These are phyloP conservation scores for Trichoderma citrinoviride DNA, from an alignment of 2,329 filamentous ascomycete genomes.

Conservation along the genomic window DNA sequence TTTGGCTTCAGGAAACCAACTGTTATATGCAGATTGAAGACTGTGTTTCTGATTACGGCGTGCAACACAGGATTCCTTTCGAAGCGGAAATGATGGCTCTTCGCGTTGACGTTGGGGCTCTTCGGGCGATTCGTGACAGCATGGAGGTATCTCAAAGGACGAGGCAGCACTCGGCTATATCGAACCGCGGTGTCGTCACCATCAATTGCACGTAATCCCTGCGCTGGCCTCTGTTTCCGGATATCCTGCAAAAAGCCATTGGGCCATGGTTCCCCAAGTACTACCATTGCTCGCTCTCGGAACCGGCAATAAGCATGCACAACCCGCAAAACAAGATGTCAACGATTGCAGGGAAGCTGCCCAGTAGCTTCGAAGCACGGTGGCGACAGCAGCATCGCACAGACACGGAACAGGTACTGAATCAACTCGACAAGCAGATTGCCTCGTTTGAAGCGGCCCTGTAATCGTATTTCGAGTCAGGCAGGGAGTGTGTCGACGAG, in stretches of 20 bases:
- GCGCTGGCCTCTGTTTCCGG: neutral
- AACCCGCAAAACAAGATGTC: neutral
- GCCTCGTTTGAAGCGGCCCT: neutral
- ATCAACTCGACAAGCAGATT: slow-evolving; percentile 8
- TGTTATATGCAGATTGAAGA: slow-evolving; percentile 13
- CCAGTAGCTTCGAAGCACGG: neutral
- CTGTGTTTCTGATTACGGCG: slow-evolving; percentile 1
- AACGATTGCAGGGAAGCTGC: neutral
- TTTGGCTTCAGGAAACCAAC: slow-evolving; percentile 11
- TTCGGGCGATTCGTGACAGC: neutral
- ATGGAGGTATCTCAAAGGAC: slow-evolving; percentile 7
- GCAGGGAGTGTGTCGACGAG: neutral
- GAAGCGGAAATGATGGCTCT: slow-evolving; percentile 1
- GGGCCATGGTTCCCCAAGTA: neutral
- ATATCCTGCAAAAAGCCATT: neutral
- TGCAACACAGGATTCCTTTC: neutral
- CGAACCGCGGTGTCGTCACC: neutral
- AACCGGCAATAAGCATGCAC: neutral
- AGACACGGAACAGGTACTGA: neutral
- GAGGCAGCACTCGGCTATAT: neutral
- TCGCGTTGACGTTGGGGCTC: neutral
- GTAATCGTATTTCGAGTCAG: neutral
- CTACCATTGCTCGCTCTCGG: neutral
- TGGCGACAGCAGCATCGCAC: slow-evolving; percentile 9
- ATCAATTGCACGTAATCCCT: slow-evolving; percentile 6